Evolutionary conservation across 1,284 basidiomycete genomes (phyloP).

Genomic region (Sporisorium reilianum): DNA sequence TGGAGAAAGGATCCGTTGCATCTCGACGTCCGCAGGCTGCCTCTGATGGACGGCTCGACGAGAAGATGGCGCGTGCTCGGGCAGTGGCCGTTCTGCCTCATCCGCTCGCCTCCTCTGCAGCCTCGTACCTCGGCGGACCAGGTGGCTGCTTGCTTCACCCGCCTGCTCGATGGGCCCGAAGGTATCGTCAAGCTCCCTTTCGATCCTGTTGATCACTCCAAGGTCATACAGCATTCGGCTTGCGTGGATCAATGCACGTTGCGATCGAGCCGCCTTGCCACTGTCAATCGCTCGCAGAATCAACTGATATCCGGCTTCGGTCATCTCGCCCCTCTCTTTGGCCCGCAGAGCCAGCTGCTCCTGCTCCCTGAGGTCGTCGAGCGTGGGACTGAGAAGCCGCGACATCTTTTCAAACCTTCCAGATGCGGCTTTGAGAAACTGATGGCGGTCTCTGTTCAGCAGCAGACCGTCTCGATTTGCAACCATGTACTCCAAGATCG

Average conservation of each 20-base stretch:
- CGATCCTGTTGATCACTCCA: slow-evolving; percentile 2
- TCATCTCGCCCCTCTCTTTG: background rate
- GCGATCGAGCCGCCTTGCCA: background rate
- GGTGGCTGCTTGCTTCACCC: background rate
- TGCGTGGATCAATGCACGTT: background rate
- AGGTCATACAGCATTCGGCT: background rate
- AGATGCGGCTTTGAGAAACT: background rate
- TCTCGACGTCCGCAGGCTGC: background rate
- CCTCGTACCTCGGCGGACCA: background rate
- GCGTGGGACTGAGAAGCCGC: slow-evolving; percentile 5
- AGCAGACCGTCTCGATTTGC: slow-evolving; percentile 1
- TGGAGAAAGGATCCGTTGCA: background rate
- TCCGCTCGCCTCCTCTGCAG: background rate
- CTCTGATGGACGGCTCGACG: background rate
- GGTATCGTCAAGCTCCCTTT: slow-evolving; percentile 7
- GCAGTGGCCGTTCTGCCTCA: background rate
- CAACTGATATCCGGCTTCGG: background rate
- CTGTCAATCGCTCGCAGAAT: background rate
- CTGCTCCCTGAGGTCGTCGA: background rate
- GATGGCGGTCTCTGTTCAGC: background rate
- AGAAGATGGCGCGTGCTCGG: background rate
- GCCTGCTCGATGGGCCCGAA: background rate
- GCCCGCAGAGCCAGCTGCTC: background rate
- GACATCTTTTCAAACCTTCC: slow-evolving; percentile 1
- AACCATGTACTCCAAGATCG: slow-evolving; percentile 11